phyloP scores from a whole-genome alignment of 2,329 filamentous ascomycete genomes.

The Phaeosphaeria sp. region DNA sequence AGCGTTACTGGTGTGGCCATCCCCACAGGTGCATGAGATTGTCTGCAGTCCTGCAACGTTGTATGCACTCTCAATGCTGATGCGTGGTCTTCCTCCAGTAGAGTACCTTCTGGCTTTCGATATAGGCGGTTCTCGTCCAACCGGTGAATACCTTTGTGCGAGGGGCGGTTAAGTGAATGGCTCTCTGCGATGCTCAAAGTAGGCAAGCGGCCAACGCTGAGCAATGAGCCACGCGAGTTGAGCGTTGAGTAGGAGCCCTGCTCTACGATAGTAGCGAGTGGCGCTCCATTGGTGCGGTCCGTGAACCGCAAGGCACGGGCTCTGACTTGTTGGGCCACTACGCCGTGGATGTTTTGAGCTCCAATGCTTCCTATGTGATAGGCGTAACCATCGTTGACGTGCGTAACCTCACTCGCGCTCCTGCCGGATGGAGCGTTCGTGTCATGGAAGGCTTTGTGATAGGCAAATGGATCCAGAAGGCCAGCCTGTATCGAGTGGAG shows the following conservation, averaged over 20 bases:
- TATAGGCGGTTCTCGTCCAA: slow-evolving; percentile 22
- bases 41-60: slow-evolving; percentile 9
- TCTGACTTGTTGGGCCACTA: slow-evolving; percentile 22
- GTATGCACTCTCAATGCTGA: slow-evolving; percentile 2
- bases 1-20: slow-evolving; percentile 15
- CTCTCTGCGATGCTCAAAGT: slow-evolving; percentile 21
- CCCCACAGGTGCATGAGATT: slow-evolving; percentile 7
- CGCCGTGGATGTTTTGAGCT: slow-evolving; percentile 3
- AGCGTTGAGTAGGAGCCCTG: slow-evolving; percentile 51
- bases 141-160: slow-evolving; percentile 21
- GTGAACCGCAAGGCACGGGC: slow-evolving; percentile 28
- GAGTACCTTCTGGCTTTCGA: slow-evolving; percentile 23
- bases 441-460: slow-evolving; percentile 25
- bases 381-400: slow-evolving; percentile 21
- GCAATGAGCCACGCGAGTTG: slow-evolving; percentile 40
- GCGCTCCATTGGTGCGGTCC: slow-evolving; percentile 43
- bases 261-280: slow-evolving; percentile 54
- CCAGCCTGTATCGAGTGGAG: slow-evolving; percentile 9
- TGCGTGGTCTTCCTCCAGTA: slow-evolving; percentile 11
- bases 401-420: slow-evolving; percentile 5
- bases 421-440: slow-evolving; percentile 9
- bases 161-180: slow-evolving; percentile 19
- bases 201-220: slow-evolving; percentile 26
- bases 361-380: slow-evolving; percentile 4
- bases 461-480: slow-evolving; percentile 25